These are phyloP conservation scores for Cryptosporidium sp. DNA, from an alignment of 169 alveolate genomes.

Conservation along the genomic window DNA sequence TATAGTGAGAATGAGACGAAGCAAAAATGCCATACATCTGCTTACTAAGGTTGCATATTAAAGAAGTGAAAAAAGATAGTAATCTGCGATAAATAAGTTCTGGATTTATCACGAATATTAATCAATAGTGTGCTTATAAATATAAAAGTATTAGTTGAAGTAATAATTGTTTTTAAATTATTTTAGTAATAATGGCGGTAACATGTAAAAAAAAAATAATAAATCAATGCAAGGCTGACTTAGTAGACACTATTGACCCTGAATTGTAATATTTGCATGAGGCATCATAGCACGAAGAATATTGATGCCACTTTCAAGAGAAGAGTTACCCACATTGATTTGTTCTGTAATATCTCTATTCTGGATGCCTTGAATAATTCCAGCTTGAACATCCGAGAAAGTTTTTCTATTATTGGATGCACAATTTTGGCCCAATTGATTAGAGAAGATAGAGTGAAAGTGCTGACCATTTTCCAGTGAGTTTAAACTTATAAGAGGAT, in stretches of 20 bases:
- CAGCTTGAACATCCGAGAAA: constrained; percentile 11
- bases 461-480: not conserved
- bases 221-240: not conserved
- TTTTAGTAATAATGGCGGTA: not conserved
- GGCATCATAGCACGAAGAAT: constrained; percentile 72
- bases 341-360: constrained; percentile 39
- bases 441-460: constrained; percentile 13
- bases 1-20: not conserved
- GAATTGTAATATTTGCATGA: constrained; percentile 71
- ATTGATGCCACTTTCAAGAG: constrained; percentile 39
- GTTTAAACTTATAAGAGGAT: not conserved
- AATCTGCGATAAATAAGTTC: not conserved
- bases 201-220: no score
- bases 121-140: not conserved
- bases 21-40: not conserved
- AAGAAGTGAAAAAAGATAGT: no score
- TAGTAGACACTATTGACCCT: constrained; percentile 39
- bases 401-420: constrained; percentile 3
- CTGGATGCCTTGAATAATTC: constrained; percentile 17
- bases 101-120: not conserved
- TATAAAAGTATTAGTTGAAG: not conserved
- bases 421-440: not conserved
- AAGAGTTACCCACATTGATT: constrained; percentile 4
- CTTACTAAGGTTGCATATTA: not conserved
- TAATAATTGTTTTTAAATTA: not conserved